Evolutionary conservation across 306 rosid genomes (phyloP), one percentile per base, ranked within the genome.

Genomic region (Quillaja saponaria): DNA sequence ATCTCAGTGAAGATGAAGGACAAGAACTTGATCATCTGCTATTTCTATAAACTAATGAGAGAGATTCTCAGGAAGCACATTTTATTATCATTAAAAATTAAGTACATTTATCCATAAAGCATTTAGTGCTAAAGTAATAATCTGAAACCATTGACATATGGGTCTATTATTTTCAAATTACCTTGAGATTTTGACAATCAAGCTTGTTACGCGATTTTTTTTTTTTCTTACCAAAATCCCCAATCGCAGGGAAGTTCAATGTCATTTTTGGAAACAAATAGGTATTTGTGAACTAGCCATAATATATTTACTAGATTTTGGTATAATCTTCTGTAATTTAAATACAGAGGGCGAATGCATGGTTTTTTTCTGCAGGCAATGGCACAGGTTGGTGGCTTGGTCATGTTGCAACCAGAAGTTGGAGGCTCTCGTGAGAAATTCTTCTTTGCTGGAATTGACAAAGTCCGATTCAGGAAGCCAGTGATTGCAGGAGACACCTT

Each of bases 311-410:
- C 31, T 1, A 25, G 31, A 25, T 25, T 1, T 25, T 4, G 4
- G 31, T 25, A n/a, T 48, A 7, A 61, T 49, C 12, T 57, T 42
- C 55, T 57, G 11, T 48, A 4, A 48, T 64, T 40, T 35, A 9
- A 7, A 51, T 38, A 14, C 1, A 35, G 52, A 10, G 44, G 44
- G 67, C 45, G n/a, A 58, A 70, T 10, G 15, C 19, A 41, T 66
- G 31, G 11, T 61, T 39, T 45, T 68, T 71, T 56, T 45, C 28
- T 65, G 50, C 81, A 88, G 97, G 97, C 97, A 76, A 72, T 91
- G 95, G 97, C 97, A 47, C 97, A 91, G 69, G 96, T 84, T 61
- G 97, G 97, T 39, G 97, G 96, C 58, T 62, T 91, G 62, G 88
- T 88, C 18, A 91, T 91, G 96, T 75, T 85, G 83, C 91, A 85